A percentile compares a stretch with the other conserved stretches of the same genome.
phyloP scores from a whole-genome alignment of 2,329 filamentous ascomycete genomes.

The Aspergillus carbonarius region DNA sequence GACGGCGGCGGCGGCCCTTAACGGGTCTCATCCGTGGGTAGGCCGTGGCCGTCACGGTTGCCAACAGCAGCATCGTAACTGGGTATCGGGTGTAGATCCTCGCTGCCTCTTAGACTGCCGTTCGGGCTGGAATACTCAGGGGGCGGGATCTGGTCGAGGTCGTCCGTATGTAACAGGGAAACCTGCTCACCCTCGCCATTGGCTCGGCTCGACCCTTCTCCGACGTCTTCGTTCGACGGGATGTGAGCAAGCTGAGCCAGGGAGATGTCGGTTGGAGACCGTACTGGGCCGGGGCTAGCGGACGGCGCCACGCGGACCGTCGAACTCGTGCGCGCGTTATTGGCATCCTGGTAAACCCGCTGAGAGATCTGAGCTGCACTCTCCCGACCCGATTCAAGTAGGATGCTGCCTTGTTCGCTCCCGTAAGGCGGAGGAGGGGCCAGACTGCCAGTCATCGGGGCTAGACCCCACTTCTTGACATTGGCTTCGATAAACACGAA shows the following conservation, averaged over 20 bases:
- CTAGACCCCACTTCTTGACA: conserved; percentile 98
- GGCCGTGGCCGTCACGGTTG: conserved; percentile 22
- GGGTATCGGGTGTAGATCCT: conserved; percentile 65
- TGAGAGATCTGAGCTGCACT: conserved; percentile 44
- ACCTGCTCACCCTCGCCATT: conserved; percentile 24
- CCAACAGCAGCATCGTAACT: conserved; percentile 75
- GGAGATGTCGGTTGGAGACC: conserved; percentile 94
- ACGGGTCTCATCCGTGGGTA: not conserved
- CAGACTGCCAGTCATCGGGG: conserved; percentile 90
- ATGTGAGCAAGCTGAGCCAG: conserved; percentile 79
- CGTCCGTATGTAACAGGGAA: conserved; percentile 30
- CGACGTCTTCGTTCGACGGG: conserved; percentile 64
- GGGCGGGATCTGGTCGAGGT: conserved; percentile 32
- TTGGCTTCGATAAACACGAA: conserved; percentile 99
- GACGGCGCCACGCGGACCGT: conserved; percentile 72
- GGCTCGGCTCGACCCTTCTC: conserved; percentile 66
- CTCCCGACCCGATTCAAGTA: conserved; percentile 78
- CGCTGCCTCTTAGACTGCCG: conserved; percentile 57
- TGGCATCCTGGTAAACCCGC: conserved; percentile 52
- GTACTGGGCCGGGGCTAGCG: conserved; percentile 81
- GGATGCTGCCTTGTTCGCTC: conserved; percentile 92
- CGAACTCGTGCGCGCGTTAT: conserved; percentile 74
- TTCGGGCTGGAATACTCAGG: conserved; percentile 57
- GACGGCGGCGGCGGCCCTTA: not conserved
- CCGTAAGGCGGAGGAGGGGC: conserved; percentile 96